Evolutionary conservation across 345 rosid species (phyloP).

Genomic region (Gossypium turneri): DNA sequence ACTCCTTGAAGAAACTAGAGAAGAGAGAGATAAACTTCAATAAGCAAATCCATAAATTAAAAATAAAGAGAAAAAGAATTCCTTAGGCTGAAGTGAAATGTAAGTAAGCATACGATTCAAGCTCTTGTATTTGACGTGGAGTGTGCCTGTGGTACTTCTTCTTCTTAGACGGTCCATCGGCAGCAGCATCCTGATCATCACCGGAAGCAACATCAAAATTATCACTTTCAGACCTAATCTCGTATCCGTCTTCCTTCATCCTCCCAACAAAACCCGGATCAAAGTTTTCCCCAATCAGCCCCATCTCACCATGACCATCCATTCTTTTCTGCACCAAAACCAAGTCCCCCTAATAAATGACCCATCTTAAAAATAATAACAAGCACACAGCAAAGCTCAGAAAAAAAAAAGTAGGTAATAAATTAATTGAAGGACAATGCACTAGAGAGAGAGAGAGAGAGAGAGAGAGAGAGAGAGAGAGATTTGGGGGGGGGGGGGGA

Average conservation of each 20-base stretch:
- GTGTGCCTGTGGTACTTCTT: constrained; percentile 77
- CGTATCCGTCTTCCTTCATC: constrained; percentile 44
- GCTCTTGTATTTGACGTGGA: constrained; percentile 65
- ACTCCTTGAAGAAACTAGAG: constrained; percentile 84
- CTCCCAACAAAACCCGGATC: constrained; percentile 35
- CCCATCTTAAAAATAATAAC: constrained; percentile 7
- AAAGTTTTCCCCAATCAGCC: constrained; percentile 39
- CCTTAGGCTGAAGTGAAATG: neutral
- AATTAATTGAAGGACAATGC: constrained; percentile 13
- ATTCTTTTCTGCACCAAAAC: constrained; percentile 41
- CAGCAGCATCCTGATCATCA: constrained; percentile 41
- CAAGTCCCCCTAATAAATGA: constrained; percentile 5
- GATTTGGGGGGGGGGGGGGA: too few species aligned
- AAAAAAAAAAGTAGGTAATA: constrained; percentile 8
- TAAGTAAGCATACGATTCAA: constrained; percentile 49
- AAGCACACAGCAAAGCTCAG: constrained; percentile 7
- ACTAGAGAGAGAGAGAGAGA: constrained; percentile 37
- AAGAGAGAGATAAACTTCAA: neutral
- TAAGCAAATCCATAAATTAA: neutral
- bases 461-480: too few species aligned
- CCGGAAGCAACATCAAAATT: constrained; percentile 56
- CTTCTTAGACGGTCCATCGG: constrained; percentile 39
- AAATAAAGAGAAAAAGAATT: neutral
- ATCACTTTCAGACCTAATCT: constrained; percentile 58
- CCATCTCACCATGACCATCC: constrained; percentile 41